A percentile compares a stretch with the other conserved stretches of the same genome.
These are phyloP conservation scores for Aeschynomene evenia DNA, from an alignment of 306 rosid genomes.

Conservation along the genomic window DNA sequence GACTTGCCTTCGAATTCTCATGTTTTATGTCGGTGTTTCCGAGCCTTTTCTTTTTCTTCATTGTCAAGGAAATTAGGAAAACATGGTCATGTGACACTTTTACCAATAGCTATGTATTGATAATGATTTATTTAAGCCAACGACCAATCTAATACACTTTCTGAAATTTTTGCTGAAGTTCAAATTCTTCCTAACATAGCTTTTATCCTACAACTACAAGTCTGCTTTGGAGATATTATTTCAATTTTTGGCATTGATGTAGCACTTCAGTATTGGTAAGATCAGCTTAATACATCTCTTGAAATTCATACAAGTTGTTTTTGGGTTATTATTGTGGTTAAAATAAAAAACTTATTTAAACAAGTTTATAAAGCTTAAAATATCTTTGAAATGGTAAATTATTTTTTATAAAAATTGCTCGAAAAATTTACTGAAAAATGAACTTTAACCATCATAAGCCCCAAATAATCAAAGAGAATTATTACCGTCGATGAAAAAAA, in stretches of 20 bases:
- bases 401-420: neutral
- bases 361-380: neutral
- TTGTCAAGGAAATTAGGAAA: neutral
- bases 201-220: neutral
- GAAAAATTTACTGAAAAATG: neutral
- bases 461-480: no score
- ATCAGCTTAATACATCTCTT: neutral
- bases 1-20: neutral
- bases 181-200: neutral
- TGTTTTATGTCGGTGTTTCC: neutral
- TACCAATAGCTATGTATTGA: neutral
- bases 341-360: neutral
- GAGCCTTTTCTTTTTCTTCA: neutral
- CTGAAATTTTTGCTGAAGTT: neutral
- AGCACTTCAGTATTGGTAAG: neutral
- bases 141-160: neutral
- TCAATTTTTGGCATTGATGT: neutral
- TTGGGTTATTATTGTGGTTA: neutral
- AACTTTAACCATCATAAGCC: neutral
- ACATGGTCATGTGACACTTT: neutral
- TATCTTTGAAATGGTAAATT: neutral
- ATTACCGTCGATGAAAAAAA: no score
- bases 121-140: neutral
- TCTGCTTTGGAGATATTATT: neutral
- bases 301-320: neutral